These are phyloP conservation scores for Purpureocillium takamizusanense DNA, from an alignment of 2,329 filamentous ascomycete species.

Conservation along the genomic window DNA sequence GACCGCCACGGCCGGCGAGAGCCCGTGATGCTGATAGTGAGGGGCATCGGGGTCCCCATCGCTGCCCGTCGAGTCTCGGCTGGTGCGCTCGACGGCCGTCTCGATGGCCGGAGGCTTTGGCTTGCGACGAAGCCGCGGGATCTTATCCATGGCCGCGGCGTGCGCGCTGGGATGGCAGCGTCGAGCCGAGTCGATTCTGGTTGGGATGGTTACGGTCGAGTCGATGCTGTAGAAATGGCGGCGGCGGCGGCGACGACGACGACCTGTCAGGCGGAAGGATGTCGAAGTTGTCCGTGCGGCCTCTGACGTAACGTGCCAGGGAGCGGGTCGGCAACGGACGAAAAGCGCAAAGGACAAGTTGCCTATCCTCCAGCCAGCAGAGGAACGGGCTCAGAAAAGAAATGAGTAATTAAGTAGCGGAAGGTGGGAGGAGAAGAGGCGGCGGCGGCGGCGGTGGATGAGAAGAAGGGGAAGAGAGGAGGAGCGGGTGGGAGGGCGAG, in stretches of 20 bases:
- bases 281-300: too few species aligned
- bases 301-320: too few species aligned
- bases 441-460: background rate
- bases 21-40: conserved; percentile 1
- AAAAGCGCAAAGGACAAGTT: background rate
- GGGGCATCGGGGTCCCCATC: conserved; percentile 12
- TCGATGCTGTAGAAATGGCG: too few species aligned
- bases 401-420: background rate
- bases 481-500: too few species aligned
- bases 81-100: conserved; percentile 26
- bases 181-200: background rate
- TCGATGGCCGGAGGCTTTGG: conserved; percentile 34
- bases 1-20: conserved; percentile 11
- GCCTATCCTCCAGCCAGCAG: conserved; percentile 1
- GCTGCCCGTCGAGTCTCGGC: conserved; percentile 16
- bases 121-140: conserved; percentile 33
- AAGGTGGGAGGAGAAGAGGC: background rate
- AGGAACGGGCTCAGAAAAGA: conserved; percentile 1
- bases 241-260: too few species aligned
- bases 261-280: too few species aligned
- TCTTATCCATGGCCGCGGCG: conserved; percentile 27
- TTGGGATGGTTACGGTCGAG: too few species aligned
- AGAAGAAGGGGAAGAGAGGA: background rate
- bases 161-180: background rate
- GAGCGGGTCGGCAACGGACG: too few species aligned